These are phyloP conservation scores for Lepidium campestre DNA, from an alignment of 441 rosid species.

Conservation along the genomic window DNA sequence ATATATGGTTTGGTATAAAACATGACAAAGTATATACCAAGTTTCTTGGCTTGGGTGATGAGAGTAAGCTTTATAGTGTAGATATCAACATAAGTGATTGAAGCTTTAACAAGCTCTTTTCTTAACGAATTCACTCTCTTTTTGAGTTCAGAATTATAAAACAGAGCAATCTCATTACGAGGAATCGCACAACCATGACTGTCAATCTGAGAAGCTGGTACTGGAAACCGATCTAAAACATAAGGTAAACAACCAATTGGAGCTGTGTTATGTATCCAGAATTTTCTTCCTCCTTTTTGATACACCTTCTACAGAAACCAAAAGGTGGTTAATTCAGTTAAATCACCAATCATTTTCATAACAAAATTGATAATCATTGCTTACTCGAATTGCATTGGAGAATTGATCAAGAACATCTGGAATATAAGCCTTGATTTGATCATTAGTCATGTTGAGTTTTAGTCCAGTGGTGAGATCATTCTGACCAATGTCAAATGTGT, in stretches of 20 bases:
- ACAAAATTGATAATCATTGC: not conserved
- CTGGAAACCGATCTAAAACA: slow-evolving; percentile 38
- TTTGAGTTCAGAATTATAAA: slow-evolving; percentile 33
- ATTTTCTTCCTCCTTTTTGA: slow-evolving; percentile 48
- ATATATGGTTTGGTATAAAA: not conserved
- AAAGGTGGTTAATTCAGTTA: not conserved
- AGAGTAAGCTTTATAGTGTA: slow-evolving; percentile 45
- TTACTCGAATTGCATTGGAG: slow-evolving; percentile 46
- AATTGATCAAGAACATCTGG: slow-evolving; percentile 47
- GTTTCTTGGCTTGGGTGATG: slow-evolving; percentile 39
- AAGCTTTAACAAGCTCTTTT: slow-evolving; percentile 34
- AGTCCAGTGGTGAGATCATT: slow-evolving; percentile 68
- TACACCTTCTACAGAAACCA: slow-evolving; percentile 35
- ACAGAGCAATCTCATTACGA: slow-evolving; percentile 48
- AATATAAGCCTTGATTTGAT: slow-evolving; percentile 55
- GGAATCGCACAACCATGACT: slow-evolving; percentile 52
- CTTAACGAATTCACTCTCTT: slow-evolving; percentile 30
- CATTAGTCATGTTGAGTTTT: slow-evolving; percentile 47
- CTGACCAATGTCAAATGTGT: slow-evolving; percentile 76
- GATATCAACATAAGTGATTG: slow-evolving; percentile 41
- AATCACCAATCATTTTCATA: not conserved
- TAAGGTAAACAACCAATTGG: slow-evolving; percentile 71
- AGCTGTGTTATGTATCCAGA: slow-evolving; percentile 79
- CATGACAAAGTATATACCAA: slow-evolving; percentile 26
- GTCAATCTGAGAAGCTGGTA: slow-evolving; percentile 38